These are phyloP conservation scores for Phytophthora colocasiae DNA, from an alignment of 352 stramenopile genomes.

Conservation along the genomic window DNA sequence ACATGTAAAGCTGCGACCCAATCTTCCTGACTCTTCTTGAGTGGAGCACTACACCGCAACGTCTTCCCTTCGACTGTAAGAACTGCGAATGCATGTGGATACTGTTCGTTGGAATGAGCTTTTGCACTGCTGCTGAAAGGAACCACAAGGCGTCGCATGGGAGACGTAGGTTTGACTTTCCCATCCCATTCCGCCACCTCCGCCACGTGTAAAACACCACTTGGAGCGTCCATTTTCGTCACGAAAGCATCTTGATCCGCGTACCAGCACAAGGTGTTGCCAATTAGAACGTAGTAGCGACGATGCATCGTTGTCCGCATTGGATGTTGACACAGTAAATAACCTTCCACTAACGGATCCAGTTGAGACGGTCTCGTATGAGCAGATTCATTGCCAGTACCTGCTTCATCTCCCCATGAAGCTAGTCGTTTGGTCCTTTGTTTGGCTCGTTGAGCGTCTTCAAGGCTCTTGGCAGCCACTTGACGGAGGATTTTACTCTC, in stretches of 20 bases:
- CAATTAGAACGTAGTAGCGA: conserved; percentile 80
- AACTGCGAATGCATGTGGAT: conserved; percentile 65
- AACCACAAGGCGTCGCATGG: conserved; percentile 26
- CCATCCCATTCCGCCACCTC: conserved; percentile 74
- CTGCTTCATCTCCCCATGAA: conserved; percentile 55
- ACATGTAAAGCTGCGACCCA: conserved; percentile 81
- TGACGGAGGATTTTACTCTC: conserved; percentile 54
- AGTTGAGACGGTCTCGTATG: conserved; percentile 57
- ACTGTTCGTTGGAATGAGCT: conserved; percentile 39
- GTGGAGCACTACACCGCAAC: conserved; percentile 66
- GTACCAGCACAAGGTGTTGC: conserved; percentile 86
- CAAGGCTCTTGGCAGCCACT: conserved; percentile 50
- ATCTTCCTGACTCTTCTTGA: conserved; percentile 66
- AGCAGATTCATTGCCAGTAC: not conserved
- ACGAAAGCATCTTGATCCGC: conserved; percentile 71
- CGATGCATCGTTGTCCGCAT: conserved; percentile 71
- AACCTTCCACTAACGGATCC: conserved; percentile 73
- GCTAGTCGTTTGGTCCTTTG: conserved; percentile 54
- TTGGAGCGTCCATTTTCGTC: conserved; percentile 51
- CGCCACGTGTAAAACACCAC: conserved; percentile 70
- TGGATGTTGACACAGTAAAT: conserved; percentile 74
- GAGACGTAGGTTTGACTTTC: conserved; percentile 43
- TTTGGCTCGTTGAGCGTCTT: conserved; percentile 69
- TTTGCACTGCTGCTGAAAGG: conserved; percentile 39
- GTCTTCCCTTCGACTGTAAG: conserved; percentile 76